These are phyloP conservation scores for Petrea volubilis DNA, from an alignment of 257 asterid species.

Conservation along the genomic window DNA sequence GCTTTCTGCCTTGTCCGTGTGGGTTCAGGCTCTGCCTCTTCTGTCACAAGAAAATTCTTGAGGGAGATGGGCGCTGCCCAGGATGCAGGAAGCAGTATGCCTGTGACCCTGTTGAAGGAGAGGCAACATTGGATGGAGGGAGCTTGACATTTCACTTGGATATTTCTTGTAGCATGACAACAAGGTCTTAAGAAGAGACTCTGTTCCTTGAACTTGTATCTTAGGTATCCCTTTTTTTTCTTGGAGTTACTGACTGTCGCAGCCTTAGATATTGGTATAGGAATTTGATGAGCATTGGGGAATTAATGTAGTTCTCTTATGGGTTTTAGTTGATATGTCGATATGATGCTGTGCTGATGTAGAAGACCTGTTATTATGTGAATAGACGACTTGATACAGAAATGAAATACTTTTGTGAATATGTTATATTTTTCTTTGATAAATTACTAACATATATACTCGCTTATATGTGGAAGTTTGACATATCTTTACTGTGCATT, in stretches of 20 bases:
- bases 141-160: constrained; percentile 48
- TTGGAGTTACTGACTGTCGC: constrained; percentile 37
- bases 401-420: constrained; percentile 34
- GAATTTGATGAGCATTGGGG: constrained; percentile 42
- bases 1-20: constrained; percentile 79
- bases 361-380: constrained; percentile 50
- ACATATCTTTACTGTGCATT: neutral
- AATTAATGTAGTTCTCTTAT: constrained; percentile 29
- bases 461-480: neutral
- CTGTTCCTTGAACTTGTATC: constrained; percentile 42
- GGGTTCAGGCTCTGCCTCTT: constrained; percentile 98
- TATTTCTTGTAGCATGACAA: constrained; percentile 71
- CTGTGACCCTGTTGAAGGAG: constrained; percentile 42
- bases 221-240: constrained; percentile 37
- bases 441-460: constrained; percentile 6
- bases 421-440: neutral
- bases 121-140: constrained; percentile 58
- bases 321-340: constrained; percentile 31
- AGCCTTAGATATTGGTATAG: constrained; percentile 49
- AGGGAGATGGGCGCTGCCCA: constrained; percentile 92
- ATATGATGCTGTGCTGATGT: constrained; percentile 47
- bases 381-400: constrained; percentile 49
- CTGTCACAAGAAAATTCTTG: constrained; percentile 92
- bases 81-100: constrained; percentile 87
- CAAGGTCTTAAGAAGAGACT: constrained; percentile 60